Base-by-base conservation (phyloP, 1,284 basidiomycete genomes). In the Microbotryum intermedium region DNA sequence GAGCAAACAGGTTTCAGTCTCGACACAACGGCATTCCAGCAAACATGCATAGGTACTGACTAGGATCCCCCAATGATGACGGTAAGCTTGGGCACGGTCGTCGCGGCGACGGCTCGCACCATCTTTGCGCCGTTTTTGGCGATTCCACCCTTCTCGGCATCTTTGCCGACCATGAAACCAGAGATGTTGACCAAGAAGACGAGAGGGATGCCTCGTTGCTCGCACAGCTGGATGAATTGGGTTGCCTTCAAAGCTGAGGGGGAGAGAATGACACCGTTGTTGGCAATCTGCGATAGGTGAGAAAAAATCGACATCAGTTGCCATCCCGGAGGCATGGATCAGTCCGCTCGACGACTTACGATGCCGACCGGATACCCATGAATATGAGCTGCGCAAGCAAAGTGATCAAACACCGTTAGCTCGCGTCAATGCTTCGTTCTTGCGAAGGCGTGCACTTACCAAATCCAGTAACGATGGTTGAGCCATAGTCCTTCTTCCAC, bases 51-150 rank as follows among this genome's bases (percentile, higher is more conserved):
- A 34, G 23, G 11, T 9, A 21, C 30, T n/a, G 50, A 34, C 21
- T 30, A 95, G 72, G 87, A 91, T 54, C 92, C 92, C 44, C 93
- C 93, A n/a, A 95, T 86, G 54, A 95, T 80, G 46, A 97, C 87
- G 0, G 92, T 95, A 64, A 94, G 80, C 76, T 97, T 97, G 28
- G 93, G 91, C 16, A 95, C 91, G 68, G 59, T 93, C 85, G 50
- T 90, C 88, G 72, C 89, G 1, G 93, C 92, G 11, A 97, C 93
- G 1, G 92, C 92, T 58, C 92, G 84, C 61, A 97, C 92, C 90
- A 97, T 94, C 81, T 97, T 97, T 20, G 92, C 92, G 30, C 92
- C 92, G 72, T 97, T 91, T 76, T 95, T 95, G 18, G 92, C 92
- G 68, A 97, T 97, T 2, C 92, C 92, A 85, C 66, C 67, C 42